Evolutionary conservation across 2,329 filamentous ascomycete genomes (phyloP).

Genomic region (Shiraia sp.): DNA sequence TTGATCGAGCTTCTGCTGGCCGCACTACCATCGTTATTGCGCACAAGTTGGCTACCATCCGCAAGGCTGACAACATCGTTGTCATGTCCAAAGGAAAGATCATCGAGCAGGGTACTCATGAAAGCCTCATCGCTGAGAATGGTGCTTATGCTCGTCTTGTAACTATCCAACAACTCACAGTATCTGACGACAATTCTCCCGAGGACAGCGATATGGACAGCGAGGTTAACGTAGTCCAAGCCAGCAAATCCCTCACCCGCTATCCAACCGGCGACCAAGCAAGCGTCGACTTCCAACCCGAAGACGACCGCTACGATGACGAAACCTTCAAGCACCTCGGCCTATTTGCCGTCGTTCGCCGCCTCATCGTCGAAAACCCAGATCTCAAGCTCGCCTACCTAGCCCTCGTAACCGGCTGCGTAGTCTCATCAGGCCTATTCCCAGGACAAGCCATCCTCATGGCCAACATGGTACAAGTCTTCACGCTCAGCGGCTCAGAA

Average conservation of each 20-base stretch:
- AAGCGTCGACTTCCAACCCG: not conserved
- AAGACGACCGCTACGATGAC: conserved; percentile 1
- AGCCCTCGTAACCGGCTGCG: conserved; percentile 4
- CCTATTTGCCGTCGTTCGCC: conserved; percentile 7
- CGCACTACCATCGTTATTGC: conserved; percentile 94
- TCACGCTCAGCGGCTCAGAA: conserved; percentile 16
- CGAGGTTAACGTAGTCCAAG: not conserved
- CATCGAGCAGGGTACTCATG: conserved; percentile 73
- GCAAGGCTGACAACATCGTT: conserved; percentile 56
- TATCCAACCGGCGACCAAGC: conserved; percentile 1
- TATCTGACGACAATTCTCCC: conserved; percentile 22
- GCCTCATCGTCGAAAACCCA: conserved; percentile 3
- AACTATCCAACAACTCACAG: conserved; percentile 10
- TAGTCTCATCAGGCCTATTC: conserved; percentile 8
- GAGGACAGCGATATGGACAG: conserved; percentile 3
- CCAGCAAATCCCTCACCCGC: conserved; percentile 1
- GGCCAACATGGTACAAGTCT: conserved; percentile 16
- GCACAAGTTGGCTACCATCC: conserved; percentile 86
- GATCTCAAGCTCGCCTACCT: conserved; percentile 10
- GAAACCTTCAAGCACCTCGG: conserved; percentile 6
- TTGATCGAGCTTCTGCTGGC: conserved; percentile 80
- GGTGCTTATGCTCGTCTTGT: conserved; percentile 14
- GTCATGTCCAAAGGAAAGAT: conserved; percentile 71
- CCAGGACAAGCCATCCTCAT: conserved; percentile 19
- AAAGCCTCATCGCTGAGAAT: conserved; percentile 4